Evolutionary conservation across 1,139 yeast species (phyloP), one percentile per base, ranked within the genome.

Genomic region (Yamadazyma mexicana): DNA sequence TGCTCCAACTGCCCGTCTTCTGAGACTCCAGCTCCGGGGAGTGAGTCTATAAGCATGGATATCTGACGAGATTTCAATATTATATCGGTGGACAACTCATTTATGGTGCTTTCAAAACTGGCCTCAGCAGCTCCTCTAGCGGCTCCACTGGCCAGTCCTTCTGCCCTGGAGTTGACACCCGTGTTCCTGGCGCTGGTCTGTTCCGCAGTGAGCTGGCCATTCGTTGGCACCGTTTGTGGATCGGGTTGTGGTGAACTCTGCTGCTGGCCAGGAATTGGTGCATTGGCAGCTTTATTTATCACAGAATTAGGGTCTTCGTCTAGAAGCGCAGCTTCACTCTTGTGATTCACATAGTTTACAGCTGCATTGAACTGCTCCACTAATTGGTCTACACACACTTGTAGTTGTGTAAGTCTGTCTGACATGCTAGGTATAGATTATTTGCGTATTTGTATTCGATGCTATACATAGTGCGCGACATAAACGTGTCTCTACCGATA

Each of bases 291-390:
- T 34, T 67, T 55, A 48, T 70, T 71, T 27, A 62, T 51, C 11
- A 64, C 66, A 2, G 75, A 66, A 31, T 52, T 56, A 2, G 72
- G 67, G 35, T 69, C 68, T 9, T 59, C 66, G 46, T 70, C 77
- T 8, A 72, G 52, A 15, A 59, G 52, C 8, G 69, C 74, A 20
- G 66, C 63, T 34, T 66, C 73, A 40, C 71, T 58, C 43, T 68
- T 61, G 17, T 61, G 56, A 58, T 88, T 94, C 32, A 91, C 84
- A 55, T 89, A 89, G 58, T 87, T 87, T 40, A 92, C 72, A 1
- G 97, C 84, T 5, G 97, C 94, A 58, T 87, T 86, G 67, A 89
- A 87, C 65, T 91, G 97, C 49, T 87, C 96, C 41, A 88, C 81
- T 42, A 92, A 78, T 68, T 86, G 96, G 62, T 92, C 98, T 35